Conservation (phyloP, 345 rosid species). For the Rhizophora apiculata region DNA sequence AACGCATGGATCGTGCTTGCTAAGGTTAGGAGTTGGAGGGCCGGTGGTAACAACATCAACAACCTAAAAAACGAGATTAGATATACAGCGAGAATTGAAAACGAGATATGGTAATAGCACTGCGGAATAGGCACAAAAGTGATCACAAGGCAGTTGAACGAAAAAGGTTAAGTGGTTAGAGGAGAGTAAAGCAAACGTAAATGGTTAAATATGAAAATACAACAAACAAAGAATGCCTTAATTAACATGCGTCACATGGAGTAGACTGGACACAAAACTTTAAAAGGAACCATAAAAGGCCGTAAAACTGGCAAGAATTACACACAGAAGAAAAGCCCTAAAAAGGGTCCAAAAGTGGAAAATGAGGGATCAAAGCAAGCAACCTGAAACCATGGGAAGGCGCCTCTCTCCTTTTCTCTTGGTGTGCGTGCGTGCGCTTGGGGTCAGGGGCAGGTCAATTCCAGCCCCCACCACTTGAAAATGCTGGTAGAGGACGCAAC, state of each 20-base stretch:
- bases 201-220: neutral
- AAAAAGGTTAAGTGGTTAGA: too few species aligned
- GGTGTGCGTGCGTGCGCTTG: conserved; percentile 6
- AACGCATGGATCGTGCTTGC: too few species aligned
- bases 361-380: conserved; percentile 31
- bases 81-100: too few species aligned
- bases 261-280: conserved; percentile 9
- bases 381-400: conserved; percentile 23
- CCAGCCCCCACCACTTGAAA: conserved; percentile 21
- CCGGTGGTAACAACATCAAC: too few species aligned
- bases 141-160: too few species aligned
- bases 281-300: conserved; percentile 17
- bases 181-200: neutral
- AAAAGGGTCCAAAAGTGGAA: conserved; percentile 28
- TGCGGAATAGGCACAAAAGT: too few species aligned
- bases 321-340: conserved; percentile 8
- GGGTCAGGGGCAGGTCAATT: conserved; percentile 31
- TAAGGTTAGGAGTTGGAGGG: too few species aligned
- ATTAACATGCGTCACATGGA: neutral
- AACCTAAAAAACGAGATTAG: too few species aligned
- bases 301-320: conserved; percentile 14
- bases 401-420: neutral
- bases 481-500: conserved; percentile 46
- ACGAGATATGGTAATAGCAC: too few species aligned
- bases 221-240: neutral